Base-by-base conservation (phyloP, 2,329 filamentous ascomycete species). In the Exophiala sideris region DNA sequence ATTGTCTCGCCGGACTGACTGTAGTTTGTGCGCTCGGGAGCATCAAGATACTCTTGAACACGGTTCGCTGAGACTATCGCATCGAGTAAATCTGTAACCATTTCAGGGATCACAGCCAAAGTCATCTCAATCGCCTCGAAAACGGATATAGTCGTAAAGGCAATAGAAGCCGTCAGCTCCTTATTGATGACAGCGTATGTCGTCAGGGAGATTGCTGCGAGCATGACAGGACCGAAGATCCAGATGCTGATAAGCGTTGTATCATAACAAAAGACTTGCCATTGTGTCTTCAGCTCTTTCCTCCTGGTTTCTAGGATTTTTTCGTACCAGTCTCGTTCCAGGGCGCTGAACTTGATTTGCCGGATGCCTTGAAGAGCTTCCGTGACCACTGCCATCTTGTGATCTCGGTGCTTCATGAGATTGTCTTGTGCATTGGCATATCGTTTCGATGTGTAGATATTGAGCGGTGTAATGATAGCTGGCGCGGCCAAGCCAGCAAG, bases 331-430 rank as follows among this genome's bases (percentile, higher is more conserved):
- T 88, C 82, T 16, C 75, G 72, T 68, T 92, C 89, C 1, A 90
- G 71, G 1, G 88, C 88, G 0, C 87, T 87, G 62, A 92, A 91
- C 65, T 94, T 94, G 72, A 94, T 89, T 68, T 94, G 89, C 1
- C 88, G 82, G 59, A 92, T 91, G 6, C 88, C 88, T 62, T 88
- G 81, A 1, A 94, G 72, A 0, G 86, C 87, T 68, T 94, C 88
- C 1, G 87, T 88, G 29, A 94, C 79, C 11, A 91, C 80, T 0
- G 80, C 85, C 71, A 91, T 79, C 70, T 91, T 92, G 50, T 83
- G 77, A 67, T 92, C 89, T 41, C 88, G 78, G 24, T 85, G 77
- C 66, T 87, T 88, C 87, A 91, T 91, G 46, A 92, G 69, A 46
- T 77, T 73, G 51, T 87, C 85, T 64, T 90, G 85, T 3, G 84